Evolutionary conservation across 2,329 filamentous ascomycete genomes (phyloP), one percentile per base, ranked within the genome.

Genomic region (Geosmithia flava): DNA sequence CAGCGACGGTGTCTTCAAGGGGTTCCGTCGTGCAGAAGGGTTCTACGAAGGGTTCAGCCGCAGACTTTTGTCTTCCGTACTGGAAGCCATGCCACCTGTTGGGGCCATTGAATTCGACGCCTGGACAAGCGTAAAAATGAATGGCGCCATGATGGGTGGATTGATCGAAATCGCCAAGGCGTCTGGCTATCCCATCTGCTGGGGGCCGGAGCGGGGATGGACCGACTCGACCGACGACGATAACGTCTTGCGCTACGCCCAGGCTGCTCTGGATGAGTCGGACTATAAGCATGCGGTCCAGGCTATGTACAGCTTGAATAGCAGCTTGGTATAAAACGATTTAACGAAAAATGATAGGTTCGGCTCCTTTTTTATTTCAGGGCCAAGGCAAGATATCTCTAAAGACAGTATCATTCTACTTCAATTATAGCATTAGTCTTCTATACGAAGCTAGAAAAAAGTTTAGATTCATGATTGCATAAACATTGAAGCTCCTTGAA

Each of bases 1-100:
- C 0, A 84, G 80, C 47, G 75, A 83, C 54, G 72, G 70, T 27
- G 67, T 80, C 19, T 87, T 86, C 55, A 75, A 77, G 48, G 84
- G 83, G 0, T 89, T 84, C 56, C 74, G 83, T 15, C 72, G 75
- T 23, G 71, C 73, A 1, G 74, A 81, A 23, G 77, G 81, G 1
- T 87, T 85, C 53, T 90, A 87, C 58, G 85, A 87, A 51, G 63
- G 62, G 5, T 89, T 88, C 57, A 81, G 76, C 23, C 66, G 72
- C 11, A 64, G 68, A 2, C 63, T 89, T 27, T 59, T 89, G 7
- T 62, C 65, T 3, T 69, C 67, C 7, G 70, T 88, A 3, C 57
- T 88, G 2, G 64, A 68, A 1, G 70, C 71, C 48, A 62, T 85
- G 49, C 78, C 81, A 0, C 71, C 68, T 39, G 60, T 86, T 2